These are phyloP conservation scores for Suillus spraguei DNA, from an alignment of 768 basidiomycete species.

Conservation along the genomic window DNA sequence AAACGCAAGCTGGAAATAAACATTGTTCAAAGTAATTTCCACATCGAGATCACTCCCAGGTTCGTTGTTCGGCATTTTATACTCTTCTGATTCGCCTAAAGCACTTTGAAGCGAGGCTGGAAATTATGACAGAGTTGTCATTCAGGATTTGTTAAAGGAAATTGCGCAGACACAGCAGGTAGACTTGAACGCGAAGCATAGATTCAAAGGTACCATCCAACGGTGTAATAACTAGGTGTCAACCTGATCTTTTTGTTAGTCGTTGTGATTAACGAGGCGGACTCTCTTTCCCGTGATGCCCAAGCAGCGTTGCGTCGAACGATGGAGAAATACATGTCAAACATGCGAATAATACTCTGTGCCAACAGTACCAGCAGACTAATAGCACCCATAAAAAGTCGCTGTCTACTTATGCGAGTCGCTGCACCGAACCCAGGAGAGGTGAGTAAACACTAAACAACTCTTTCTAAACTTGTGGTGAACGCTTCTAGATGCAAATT, in stretches of 20 bases:
- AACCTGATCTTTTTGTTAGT: constrained; percentile 47
- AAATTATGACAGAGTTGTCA: constrained; percentile 91
- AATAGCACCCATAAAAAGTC: constrained; percentile 95
- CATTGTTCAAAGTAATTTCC: constrained; percentile 96
- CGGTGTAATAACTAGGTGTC: constrained; percentile 3
- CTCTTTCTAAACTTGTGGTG: constrained; percentile 8
- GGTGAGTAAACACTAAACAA: constrained; percentile 43
- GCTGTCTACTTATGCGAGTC: constrained; percentile 92
- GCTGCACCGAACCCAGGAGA: constrained; percentile 82
- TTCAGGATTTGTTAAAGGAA: constrained; percentile 96
- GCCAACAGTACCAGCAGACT: constrained; percentile 94
- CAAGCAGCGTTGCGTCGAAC: constrained; percentile 96
- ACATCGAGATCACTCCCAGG: constrained; percentile 98
- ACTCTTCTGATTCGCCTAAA: constrained; percentile 4
- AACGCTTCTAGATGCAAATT: constrained; percentile 64
- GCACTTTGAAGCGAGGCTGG: constrained; percentile 78
- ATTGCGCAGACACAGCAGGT: constrained; percentile 99
- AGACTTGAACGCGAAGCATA: constrained; percentile 91
- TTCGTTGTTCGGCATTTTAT: constrained; percentile 34
- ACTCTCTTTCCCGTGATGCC: constrained; percentile 91
- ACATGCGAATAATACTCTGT: constrained; percentile 95
- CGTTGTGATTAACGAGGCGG: constrained; percentile 98
- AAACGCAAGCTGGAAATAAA: constrained; percentile 95
- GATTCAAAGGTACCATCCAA: constrained; percentile 83
- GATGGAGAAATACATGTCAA: constrained; percentile 99